phyloP scores from a whole-genome alignment of 2,329 filamentous ascomycete species.

The Colletotrichum sp. region DNA sequence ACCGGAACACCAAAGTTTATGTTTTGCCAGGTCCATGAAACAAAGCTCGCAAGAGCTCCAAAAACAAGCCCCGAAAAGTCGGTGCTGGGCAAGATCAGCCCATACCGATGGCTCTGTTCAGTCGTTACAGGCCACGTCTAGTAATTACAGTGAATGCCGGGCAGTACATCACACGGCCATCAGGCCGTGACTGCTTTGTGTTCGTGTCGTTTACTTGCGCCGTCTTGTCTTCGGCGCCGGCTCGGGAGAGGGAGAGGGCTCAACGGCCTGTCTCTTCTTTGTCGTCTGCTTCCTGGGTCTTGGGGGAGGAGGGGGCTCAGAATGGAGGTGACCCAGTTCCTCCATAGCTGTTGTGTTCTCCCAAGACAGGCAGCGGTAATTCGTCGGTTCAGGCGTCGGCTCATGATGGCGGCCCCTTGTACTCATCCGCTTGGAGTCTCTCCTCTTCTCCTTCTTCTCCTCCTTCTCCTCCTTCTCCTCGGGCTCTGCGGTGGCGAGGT shows the following conservation, averaged over 20 bases:
- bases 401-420: slow-evolving; percentile 53
- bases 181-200: neutral
- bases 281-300: slow-evolving; percentile 52
- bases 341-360: slow-evolving; percentile 62
- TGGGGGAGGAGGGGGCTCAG: slow-evolving; percentile 57
- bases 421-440: slow-evolving; percentile 39
- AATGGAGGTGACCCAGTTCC: slow-evolving; percentile 63
- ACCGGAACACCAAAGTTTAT: neutral
- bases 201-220: slow-evolving; percentile 11
- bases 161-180: neutral
- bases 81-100: neutral
- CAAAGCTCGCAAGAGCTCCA: neutral
- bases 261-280: slow-evolving; percentile 53
- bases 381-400: slow-evolving; percentile 48
- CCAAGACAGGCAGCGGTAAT: slow-evolving; percentile 59
- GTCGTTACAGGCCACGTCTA: neutral
- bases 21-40: neutral
- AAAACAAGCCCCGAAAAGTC: neutral
- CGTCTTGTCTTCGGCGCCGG: slow-evolving; percentile 28
- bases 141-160: slow-evolving; percentile 5
- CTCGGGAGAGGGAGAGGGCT: slow-evolving; percentile 22
- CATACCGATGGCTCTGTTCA: neutral
- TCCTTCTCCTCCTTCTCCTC: slow-evolving; percentile 36
- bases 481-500: slow-evolving; percentile 61
- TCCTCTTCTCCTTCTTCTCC: slow-evolving; percentile 33